Percentiles rank a stretch among this genome's conserved stretches.
phyloP scores from a whole-genome alignment of 805 yeast species.

The Ogataea saltuana region DNA sequence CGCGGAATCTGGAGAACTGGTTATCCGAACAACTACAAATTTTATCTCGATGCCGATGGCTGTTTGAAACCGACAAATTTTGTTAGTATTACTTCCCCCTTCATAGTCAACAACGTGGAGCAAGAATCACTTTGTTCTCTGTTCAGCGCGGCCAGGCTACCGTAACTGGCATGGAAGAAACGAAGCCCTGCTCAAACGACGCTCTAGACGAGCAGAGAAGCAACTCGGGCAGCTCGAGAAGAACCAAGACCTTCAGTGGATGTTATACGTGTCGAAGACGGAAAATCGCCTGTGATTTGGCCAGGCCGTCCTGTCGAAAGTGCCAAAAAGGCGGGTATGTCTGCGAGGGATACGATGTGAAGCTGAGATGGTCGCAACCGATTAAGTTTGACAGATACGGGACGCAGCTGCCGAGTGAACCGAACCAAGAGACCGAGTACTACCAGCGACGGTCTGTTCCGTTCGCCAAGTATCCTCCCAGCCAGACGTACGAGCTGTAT shows the following conservation, averaged over 20 bases:
- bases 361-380: constrained; percentile 75
- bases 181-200: background rate
- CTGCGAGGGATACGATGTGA: constrained; percentile 84
- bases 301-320: constrained; percentile 67
- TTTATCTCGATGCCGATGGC: too few relatives aligned
- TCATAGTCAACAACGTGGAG: too few relatives aligned
- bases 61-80: too few relatives aligned
- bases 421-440: constrained; percentile 45
- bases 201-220: background rate
- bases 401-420: constrained; percentile 35
- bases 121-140: background rate
- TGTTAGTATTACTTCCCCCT: too few relatives aligned
- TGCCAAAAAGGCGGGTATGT: constrained; percentile 65
- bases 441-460: constrained; percentile 72
- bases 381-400: constrained; percentile 51
- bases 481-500: constrained; percentile 61
- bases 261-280: constrained; percentile 85
- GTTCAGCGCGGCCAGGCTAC: background rate
- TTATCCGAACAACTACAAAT: too few relatives aligned
- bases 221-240: constrained; percentile 30
- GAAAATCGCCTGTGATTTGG: constrained; percentile 77
- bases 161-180: background rate
- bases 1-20: too few relatives aligned
- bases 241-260: constrained; percentile 79
- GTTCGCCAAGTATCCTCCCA: constrained; percentile 69